phyloP scores from a whole-genome alignment of 2,329 filamentous ascomycete species.

The Talaromyces rugulosus region DNA sequence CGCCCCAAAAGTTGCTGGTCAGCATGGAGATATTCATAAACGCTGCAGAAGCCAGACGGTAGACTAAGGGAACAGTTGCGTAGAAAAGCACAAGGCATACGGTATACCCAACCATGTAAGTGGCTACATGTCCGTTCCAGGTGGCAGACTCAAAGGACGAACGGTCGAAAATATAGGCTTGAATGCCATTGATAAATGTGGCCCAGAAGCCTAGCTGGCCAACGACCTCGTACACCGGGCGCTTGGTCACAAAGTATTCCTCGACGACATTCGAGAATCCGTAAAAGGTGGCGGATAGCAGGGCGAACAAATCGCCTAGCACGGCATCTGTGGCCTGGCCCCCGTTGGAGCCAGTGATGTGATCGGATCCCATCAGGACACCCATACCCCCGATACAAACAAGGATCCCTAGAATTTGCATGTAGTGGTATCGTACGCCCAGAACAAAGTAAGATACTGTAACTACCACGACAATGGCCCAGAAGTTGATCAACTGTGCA shows the following conservation, averaged over 20 bases:
- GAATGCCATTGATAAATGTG: conserved; percentile 84
- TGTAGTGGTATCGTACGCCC: conserved; percentile 80
- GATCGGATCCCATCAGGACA: conserved; percentile 79
- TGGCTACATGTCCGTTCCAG: conserved; percentile 66
- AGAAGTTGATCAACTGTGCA: conserved; percentile 96
- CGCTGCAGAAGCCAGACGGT: conserved; percentile 84
- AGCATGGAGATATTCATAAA: conserved; percentile 96
- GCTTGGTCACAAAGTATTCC: conserved; percentile 85
- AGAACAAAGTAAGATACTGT: conserved; percentile 77
- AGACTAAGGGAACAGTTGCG: conserved; percentile 75
- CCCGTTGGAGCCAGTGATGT: conserved; percentile 70
- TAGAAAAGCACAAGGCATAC: conserved; percentile 82
- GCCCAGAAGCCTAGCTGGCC: conserved; percentile 86
- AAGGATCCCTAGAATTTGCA: conserved; percentile 81
- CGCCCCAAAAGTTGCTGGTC: conserved; percentile 95
- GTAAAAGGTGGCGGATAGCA: conserved; percentile 86
- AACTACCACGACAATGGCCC: conserved; percentile 93
- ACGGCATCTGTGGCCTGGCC: conserved; percentile 57
- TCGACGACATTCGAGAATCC: conserved; percentile 87
- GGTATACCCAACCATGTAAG: conserved; percentile 88
- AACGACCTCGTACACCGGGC: conserved; percentile 88
- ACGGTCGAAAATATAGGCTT: conserved; percentile 90
- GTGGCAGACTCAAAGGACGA: conserved; percentile 60
- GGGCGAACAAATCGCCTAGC: conserved; percentile 88
- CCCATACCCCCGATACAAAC: conserved; percentile 90